phyloP scores from a whole-genome alignment of 2,329 filamentous ascomycete species.

The Chaetomiaceae sp. region DNA sequence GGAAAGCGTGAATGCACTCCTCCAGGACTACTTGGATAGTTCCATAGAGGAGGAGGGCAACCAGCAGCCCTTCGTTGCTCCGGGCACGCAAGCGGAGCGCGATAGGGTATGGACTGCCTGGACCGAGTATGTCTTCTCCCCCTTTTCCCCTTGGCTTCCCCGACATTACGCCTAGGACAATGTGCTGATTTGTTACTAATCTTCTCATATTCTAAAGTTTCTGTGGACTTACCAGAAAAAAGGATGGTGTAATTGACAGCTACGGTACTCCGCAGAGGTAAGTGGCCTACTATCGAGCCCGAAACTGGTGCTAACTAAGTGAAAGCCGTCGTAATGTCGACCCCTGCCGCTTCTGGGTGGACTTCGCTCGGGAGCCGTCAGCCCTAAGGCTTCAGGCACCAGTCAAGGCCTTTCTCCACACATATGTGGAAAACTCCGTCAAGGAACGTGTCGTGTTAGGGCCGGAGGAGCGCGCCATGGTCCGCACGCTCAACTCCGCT shows the following conservation, averaged over 20 bases:
- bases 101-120: constrained; percentile 9
- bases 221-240: constrained; percentile 1
- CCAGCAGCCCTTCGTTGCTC: constrained; percentile 14
- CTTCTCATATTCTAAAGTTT: constrained; percentile 6
- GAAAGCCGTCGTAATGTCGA: neutral
- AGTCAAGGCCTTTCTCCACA: constrained; percentile 1
- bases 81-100: constrained; percentile 6
- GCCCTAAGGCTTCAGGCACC: neutral
- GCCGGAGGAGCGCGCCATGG: constrained; percentile 5
- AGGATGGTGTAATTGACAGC: neutral
- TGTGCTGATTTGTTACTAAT: constrained; percentile 7
- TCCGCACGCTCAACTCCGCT: constrained; percentile 4
- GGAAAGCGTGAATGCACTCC: constrained; percentile 12
- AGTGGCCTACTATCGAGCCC: neutral
- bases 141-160: neutral
- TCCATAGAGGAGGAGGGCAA: constrained; percentile 11
- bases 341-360: constrained; percentile 5
- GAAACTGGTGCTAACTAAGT: constrained; percentile 3
- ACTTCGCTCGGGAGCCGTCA: neutral
- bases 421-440: neutral
- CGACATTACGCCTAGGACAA: constrained; percentile 2
- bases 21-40: constrained; percentile 3
- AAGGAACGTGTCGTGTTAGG: constrained; percentile 9
- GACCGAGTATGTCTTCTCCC: constrained; percentile 12
- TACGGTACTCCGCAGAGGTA: neutral